Evolutionary conservation across 2,329 filamentous ascomycete genomes (phyloP).

Genomic region (Fusarium pilosicola): DNA sequence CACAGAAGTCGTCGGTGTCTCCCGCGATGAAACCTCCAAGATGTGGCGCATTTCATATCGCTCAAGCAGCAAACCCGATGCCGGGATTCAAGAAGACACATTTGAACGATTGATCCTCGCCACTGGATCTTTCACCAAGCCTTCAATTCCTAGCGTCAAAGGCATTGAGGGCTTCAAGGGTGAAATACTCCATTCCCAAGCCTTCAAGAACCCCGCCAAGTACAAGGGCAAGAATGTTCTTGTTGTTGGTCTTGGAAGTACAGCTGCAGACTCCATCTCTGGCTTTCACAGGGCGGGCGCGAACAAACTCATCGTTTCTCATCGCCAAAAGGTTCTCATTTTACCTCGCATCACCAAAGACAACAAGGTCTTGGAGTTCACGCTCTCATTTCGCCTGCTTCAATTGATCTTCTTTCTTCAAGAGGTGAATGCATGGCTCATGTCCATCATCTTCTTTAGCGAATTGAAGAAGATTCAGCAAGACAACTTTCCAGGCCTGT

Average conservation of each 20-base stretch:
- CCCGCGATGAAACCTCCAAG: not conserved
- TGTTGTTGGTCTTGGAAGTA: not conserved
- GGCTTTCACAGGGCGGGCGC: not conserved
- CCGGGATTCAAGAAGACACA: not conserved
- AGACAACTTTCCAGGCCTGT: not conserved
- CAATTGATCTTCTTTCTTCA: not conserved
- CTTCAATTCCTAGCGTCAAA: not conserved
- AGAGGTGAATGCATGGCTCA: not conserved
- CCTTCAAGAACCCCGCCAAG: conserved; percentile 4
- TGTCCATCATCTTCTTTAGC: not conserved
- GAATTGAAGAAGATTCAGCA: not conserved
- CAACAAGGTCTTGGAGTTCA: not conserved
- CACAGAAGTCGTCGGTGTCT: not conserved
- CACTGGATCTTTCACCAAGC: conserved; percentile 8
- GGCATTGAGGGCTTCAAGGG: conserved; percentile 7
- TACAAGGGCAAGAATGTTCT: not conserved
- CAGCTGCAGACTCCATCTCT: not conserved
- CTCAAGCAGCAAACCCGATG: not conserved
- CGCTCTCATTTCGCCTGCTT: not conserved
- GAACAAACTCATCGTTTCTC: not conserved
- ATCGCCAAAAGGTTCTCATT: not conserved
- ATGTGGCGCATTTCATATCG: conserved; percentile 1
- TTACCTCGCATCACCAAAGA: not conserved
- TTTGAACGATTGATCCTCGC: conserved; percentile 15
- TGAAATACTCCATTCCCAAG: conserved; percentile 3